Percentiles rank a stretch among this genome's conserved stretches.
These are phyloP conservation scores for Alnus glutinosa DNA, from an alignment of 306 rosid genomes.

Conservation along the genomic window DNA sequence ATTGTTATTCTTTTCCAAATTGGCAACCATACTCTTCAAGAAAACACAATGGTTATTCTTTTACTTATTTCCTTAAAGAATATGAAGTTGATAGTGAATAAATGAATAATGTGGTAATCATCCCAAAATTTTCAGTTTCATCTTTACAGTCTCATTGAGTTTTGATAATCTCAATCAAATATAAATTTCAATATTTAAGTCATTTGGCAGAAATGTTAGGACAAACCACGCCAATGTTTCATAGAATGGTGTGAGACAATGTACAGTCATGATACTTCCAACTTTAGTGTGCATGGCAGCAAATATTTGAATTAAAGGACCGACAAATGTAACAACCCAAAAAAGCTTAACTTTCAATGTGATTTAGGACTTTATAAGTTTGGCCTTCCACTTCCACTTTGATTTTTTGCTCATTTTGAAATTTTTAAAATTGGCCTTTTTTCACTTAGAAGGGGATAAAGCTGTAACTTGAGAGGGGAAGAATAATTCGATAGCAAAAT, in stretches of 20 bases:
- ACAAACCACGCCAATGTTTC: background rate
- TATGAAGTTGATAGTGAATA: background rate
- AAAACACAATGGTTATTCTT: background rate
- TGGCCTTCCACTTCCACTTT: background rate
- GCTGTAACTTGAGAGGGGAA: too few relatives aligned
- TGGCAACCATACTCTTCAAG: background rate
- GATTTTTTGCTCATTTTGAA: background rate
- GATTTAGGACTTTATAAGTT: background rate
- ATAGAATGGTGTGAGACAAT: background rate
- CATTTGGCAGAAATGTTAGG: background rate
- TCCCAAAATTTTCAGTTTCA: background rate
- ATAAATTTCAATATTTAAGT: background rate
- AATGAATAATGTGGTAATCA: background rate
- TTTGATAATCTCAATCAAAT: background rate
- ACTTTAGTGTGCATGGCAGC: background rate
- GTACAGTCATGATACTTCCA: background rate
- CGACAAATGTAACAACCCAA: background rate
- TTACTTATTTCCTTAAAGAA: background rate
- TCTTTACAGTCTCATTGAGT: background rate
- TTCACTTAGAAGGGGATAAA: too few relatives aligned
- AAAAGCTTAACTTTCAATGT: background rate
- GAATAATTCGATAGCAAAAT: too few relatives aligned
- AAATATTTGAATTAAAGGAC: background rate
- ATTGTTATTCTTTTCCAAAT: background rate
- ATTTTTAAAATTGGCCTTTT: background rate